A percentile compares a stretch with the other conserved stretches of the same genome.
Conservation (phyloP, 495 filamentous ascomycete genomes). For the Evansstolkia leycettana region DNA sequence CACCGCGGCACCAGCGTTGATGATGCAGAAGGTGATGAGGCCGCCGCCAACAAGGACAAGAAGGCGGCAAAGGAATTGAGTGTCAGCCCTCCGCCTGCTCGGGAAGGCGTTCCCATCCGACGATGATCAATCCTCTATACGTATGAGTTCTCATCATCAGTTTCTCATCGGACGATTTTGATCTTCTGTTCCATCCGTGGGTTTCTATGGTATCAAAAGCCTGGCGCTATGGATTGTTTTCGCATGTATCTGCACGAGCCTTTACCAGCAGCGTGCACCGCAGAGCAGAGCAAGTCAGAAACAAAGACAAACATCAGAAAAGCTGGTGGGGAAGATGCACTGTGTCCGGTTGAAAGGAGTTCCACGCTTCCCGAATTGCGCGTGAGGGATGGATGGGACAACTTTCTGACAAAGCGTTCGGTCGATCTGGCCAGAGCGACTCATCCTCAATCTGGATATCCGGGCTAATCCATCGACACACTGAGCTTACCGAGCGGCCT, state of each 20-base stretch:
- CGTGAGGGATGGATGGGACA: no score
- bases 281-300: slow-evolving; percentile 12
- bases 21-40: slow-evolving; percentile 38
- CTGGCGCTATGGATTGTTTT: slow-evolving; percentile 27
- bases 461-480: no score
- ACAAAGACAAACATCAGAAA: neutral
- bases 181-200: slow-evolving; percentile 9
- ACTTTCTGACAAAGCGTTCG: no score
- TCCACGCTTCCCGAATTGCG: no score
- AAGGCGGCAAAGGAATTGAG: slow-evolving; percentile 23
- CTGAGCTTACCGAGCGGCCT: no score
- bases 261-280: slow-evolving; percentile 9
- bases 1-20: slow-evolving; percentile 65
- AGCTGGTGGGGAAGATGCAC: no score
- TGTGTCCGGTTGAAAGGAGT: no score
- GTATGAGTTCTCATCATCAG: neutral
- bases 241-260: slow-evolving; percentile 8
- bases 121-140: slow-evolving; percentile 16
- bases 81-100: slow-evolving; percentile 33
- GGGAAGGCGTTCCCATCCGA: slow-evolving; percentile 54
- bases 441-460: no score
- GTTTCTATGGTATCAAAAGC: slow-evolving; percentile 25
- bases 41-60: slow-evolving; percentile 18
- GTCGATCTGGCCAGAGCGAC: no score
- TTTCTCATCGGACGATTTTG: slow-evolving; percentile 4